Conservation (phyloP, 352 stramenopile species). For the Blastocystis sp. region DNA sequence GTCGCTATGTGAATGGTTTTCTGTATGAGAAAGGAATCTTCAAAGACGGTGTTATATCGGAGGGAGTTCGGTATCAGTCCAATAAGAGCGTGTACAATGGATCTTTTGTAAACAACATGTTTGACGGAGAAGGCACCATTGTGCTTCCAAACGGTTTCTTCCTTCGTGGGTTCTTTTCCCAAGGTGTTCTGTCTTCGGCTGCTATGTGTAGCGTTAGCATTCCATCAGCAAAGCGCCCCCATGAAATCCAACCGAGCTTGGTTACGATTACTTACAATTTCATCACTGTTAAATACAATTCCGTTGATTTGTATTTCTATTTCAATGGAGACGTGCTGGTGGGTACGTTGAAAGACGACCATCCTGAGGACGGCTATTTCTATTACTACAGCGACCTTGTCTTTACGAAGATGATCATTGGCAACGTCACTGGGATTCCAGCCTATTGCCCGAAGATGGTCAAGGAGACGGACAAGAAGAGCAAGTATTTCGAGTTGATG, state of each 20-base stretch:
- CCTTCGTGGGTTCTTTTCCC: background rate
- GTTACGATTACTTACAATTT: too few relatives aligned
- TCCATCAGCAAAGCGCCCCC: background rate
- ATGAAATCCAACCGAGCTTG: background rate
- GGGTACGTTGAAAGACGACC: background rate
- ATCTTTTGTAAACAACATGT: background rate
- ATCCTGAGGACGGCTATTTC: background rate
- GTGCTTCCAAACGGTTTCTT: constrained; percentile 44
- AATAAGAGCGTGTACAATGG: background rate
- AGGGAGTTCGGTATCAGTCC: background rate
- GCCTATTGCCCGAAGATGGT: background rate
- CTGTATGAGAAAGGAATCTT: constrained; percentile 30
- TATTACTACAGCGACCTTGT: background rate
- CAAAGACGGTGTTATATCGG: background rate
- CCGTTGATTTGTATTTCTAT: background rate
- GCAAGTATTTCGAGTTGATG: constrained; percentile 6
- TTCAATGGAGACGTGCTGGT: constrained; percentile 46
- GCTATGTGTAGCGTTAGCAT: background rate
- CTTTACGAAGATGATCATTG: constrained; percentile 13
- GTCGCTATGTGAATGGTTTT: background rate
- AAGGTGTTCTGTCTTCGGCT: background rate
- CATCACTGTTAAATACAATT: background rate
- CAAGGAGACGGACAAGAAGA: background rate
- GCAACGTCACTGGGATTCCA: background rate
- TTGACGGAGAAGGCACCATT: background rate